Evolutionary conservation across 192 early-diverging fungal species (phyloP), one percentile per base, ranked within the genome.

Genomic region (Coemansia sp.): DNA sequence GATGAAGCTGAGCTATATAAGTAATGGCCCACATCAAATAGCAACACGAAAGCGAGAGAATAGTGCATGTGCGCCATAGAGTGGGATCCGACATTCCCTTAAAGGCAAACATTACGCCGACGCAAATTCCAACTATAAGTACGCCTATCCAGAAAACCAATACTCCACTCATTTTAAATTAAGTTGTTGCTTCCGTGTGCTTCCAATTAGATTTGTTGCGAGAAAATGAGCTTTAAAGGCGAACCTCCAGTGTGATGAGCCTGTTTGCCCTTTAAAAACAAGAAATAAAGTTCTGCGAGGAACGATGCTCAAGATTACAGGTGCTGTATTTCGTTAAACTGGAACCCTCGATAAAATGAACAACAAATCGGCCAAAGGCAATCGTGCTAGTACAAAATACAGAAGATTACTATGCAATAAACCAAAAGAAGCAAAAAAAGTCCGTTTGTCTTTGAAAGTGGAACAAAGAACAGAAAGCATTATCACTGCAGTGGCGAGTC

Each of bases 1-100:
- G 94, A 64, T 95, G 84, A 5, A 94, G 74, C 85, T 95, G 94
- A 37, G 92, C 92, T 55, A 95, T 74, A 71, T 94, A 95, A 31
- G 92, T 94, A 61, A 95, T 82, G 0, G 90, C 91, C 94, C 94
- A 95, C 91, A 90, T 93, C 70, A 66, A 61, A 46, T 79, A 79
- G 72, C 77, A 75, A 62, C 76, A 79, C n/a, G 66, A 5, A 4
- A 73, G 45, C 30, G 81, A 66, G 29, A 83, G 67, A 53, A 83
- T 68, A 2, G 72, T 63, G 53, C 81, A 83, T 7, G 81, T 83
- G 60, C 77, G 70, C 81, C 81, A 83, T 35, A 83, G 72, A 29
- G 73, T 79, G 29, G 77, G 76, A 63, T 84, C 82, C 33, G 67
- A 30, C 73, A 71, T 77, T 42, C 68, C 68, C 46, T 71, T 73